Evolutionary conservation across 768 basidiomycete genomes (phyloP).

Genomic region (Cantharellus cinnabarinus): DNA sequence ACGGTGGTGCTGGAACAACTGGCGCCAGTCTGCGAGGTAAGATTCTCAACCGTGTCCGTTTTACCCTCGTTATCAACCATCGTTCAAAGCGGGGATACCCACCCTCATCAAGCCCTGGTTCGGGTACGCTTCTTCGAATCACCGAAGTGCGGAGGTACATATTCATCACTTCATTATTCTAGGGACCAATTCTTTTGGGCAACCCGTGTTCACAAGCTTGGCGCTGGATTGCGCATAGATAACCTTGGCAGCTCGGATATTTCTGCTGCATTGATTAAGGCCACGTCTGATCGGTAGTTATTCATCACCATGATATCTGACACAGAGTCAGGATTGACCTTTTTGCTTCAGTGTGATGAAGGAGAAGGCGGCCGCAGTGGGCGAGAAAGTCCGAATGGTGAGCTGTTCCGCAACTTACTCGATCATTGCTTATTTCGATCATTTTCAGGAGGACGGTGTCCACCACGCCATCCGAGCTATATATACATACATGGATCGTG

Average conservation of each 20-base stretch:
- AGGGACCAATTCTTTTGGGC: slow-evolving; percentile 48
- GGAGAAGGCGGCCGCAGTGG: slow-evolving; percentile 33
- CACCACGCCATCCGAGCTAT: slow-evolving; percentile 35
- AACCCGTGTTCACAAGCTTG: slow-evolving; percentile 38
- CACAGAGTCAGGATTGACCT: neutral
- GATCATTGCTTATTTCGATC: neutral
- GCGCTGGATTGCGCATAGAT: slow-evolving; percentile 29
- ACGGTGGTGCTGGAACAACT: slow-evolving; percentile 54
- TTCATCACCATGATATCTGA: neutral
- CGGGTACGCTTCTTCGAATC: slow-evolving; percentile 18
- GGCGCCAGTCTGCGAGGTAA: slow-evolving; percentile 36
- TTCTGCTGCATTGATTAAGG: slow-evolving; percentile 32
- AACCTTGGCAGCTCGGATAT: slow-evolving; percentile 29
- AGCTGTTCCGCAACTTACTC: neutral
- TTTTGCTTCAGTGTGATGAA: slow-evolving; percentile 29
- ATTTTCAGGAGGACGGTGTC: slow-evolving; percentile 34
- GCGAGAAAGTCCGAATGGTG: slow-evolving; percentile 25
- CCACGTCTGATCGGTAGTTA: slow-evolving; percentile 32
- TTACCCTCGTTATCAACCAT: neutral
- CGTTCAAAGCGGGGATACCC: slow-evolving; percentile 27
- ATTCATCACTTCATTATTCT: slow-evolving; percentile 1
- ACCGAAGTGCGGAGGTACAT: neutral
- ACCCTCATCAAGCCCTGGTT: slow-evolving; percentile 56
- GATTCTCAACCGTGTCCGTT: too few relatives aligned
- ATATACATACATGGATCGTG: slow-evolving; percentile 30